phyloP scores from a whole-genome alignment of 2,329 filamentous ascomycete species.

The Alternaria atra region DNA sequence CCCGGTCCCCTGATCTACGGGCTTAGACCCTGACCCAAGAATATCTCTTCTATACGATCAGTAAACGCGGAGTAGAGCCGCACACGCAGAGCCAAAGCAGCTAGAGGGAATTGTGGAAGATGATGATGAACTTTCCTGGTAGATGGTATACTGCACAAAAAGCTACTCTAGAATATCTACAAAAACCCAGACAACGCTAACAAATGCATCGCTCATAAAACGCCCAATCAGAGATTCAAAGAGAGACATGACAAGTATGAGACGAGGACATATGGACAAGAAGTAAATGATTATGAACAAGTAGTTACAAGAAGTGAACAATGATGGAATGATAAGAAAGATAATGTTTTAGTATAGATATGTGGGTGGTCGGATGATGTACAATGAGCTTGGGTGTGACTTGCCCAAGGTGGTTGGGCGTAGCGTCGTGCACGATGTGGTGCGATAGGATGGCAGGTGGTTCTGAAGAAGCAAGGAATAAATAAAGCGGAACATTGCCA shows the following conservation, averaged over 20 bases:
- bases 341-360: constrained; percentile 16
- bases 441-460: constrained; percentile 5
- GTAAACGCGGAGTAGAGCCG: not conserved
- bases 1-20: not conserved
- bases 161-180: not conserved
- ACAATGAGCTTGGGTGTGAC: constrained; percentile 6
- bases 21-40: not conserved
- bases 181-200: constrained; percentile 1
- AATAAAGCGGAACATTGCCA: constrained; percentile 3
- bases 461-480: not conserved
- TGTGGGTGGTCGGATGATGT: not conserved
- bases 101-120: not conserved
- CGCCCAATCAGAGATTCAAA: constrained; percentile 18
- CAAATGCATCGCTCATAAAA: constrained; percentile 17
- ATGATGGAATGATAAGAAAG: not conserved
- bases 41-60: not conserved
- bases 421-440: constrained; percentile 6
- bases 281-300: constrained; percentile 32
- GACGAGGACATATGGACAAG: constrained; percentile 10
- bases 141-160: not conserved
- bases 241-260: constrained; percentile 32
- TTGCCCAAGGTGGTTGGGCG: constrained; percentile 8
- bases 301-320: constrained; percentile 38
- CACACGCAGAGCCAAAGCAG: not conserved
- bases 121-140: not conserved